phyloP scores from a whole-genome alignment of 345 rosid species.

The Acer negundo region DNA sequence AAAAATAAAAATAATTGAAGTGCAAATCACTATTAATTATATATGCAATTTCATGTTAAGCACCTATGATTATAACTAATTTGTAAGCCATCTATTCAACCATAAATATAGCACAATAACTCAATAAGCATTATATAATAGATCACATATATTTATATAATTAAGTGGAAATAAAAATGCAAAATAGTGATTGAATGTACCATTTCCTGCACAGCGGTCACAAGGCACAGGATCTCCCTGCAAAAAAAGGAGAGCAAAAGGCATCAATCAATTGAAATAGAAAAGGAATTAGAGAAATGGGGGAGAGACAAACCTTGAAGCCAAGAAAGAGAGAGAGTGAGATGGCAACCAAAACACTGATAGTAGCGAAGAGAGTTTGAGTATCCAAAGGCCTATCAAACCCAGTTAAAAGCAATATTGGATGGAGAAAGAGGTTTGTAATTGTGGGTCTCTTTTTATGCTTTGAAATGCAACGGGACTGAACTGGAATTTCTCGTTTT shows the following conservation, averaged over 20 bases:
- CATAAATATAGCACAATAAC: no score
- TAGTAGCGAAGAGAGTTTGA: slow-evolving; percentile 66
- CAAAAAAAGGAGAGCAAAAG: slow-evolving; percentile 13
- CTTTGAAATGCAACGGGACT: slow-evolving; percentile 25
- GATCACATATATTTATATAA: no score
- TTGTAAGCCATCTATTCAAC: no score
- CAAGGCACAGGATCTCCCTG: slow-evolving; percentile 98
- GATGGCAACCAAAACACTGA: slow-evolving; percentile 84
- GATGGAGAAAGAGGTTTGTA: slow-evolving; percentile 46
- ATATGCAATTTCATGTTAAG: neutral
- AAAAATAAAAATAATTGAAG: no score
- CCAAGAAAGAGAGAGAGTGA: slow-evolving; percentile 80
- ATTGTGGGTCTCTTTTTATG: slow-evolving; percentile 26
- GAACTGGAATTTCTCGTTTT: slow-evolving; percentile 28
- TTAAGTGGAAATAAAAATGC: no score
- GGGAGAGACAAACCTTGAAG: slow-evolving; percentile 50
- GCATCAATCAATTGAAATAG: neutral
- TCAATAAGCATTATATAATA: no score
- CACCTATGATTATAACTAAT: no score
- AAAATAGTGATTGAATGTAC: slow-evolving; percentile 29
- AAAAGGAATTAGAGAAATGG: neutral
- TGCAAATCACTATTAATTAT: neutral
- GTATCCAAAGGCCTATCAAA: slow-evolving; percentile 69
- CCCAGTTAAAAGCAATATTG: slow-evolving; percentile 46
- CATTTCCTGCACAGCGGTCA: slow-evolving; percentile 89